Base-by-base conservation (phyloP, 805 yeast species). In the Zygosaccharomyces bailii region DNA sequence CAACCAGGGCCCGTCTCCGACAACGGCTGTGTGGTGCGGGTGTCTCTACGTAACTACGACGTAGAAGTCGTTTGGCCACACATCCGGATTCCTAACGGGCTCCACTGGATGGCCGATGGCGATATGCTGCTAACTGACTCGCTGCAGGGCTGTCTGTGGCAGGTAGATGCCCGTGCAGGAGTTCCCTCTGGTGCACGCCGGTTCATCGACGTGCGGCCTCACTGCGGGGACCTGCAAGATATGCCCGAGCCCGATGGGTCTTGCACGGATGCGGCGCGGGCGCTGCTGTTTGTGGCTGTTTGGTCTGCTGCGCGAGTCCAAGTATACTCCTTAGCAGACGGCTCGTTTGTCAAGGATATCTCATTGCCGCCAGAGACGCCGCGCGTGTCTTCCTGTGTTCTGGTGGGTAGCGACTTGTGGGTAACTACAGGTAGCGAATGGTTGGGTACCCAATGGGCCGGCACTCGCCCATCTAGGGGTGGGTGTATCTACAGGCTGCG, bases 171-270 rank as follows among this genome's bases (percentile, higher is more conserved):
- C 21, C 40, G 7, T 48, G 43, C 13, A 45, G 44, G 30, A 10
- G 30, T 5, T 10, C 13, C 30, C n/a, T 10, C 31, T 16, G 31
- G 31, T n/a, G 31, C 31, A 69, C 71, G n/a, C 62, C 58, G 37
- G 17, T 71, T 71, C 49, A 66, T 79, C 40, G 64, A 70, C 11
- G 54, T 72, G 20, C 63, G 56, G 46, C 65, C 36, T 24, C 27
- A 44, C 10, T 50, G 53, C 29, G 42, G 52, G 21, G 40, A 21
- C 8, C 9, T 34, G 43, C 16, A 27, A 4, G 53, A 53, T 0
- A 58, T 66, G 4, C 77, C 82, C 6, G 93, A 80, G 53, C 96
- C 96, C 0, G 97, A 89, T 62, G 97, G 97, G 16, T 72, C 84
- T 51, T 70, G 81, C 19, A 65, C 84, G 51, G 78, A 84, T 33